Evolutionary conservation across 2,329 filamentous ascomycete species (phyloP), one percentile per base, ranked within the genome.

Genomic region (Cladorrhinum sp.): DNA sequence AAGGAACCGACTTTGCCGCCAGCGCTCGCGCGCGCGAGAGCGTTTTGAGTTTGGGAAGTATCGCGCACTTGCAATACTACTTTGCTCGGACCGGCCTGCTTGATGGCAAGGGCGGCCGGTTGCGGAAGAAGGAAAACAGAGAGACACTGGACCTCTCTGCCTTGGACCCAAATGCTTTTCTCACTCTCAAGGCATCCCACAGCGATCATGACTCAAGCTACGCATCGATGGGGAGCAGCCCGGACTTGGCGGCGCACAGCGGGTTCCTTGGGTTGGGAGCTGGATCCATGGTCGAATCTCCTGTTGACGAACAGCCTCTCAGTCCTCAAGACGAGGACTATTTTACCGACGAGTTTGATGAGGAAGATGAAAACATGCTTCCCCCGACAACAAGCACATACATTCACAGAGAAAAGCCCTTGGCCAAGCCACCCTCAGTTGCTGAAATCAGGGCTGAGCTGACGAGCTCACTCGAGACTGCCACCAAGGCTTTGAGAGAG

Each of bases 331-430:
- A 68, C 24, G 72, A 75, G 57, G 73, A 77, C 10, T 77, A 76
- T 24, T 82, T 80, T 63, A 83, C 79, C 53, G 84, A 86, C 49
- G 84, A 87, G 57, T 84, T 85, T 69, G 83, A 85, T 30, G 85
- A 88, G 61, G 80, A 81, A 20, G 90, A 92, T 62, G 84, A 86
- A 28, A 83, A 88, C 63, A 94, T 99, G 86, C 86, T 97, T 2
- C 94, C 95, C n/a, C 95, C 95, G 0, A 99, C 95, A 0, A 92
- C 94, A 46, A 97, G 93, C 81, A 99, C 95, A 2, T 99, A 98
- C 75, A 92, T 91, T 66, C 87, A 92, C 70, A 88, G 90, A 67
- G 88, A 91, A 62, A 91, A 92, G 69, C 87, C 88, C 60, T 82
- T 96, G 21, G 86, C 91, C 10, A 94, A 90, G 55, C 91, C 93